Percentiles rank a stretch among this genome's conserved stretches.
These are phyloP conservation scores for Syzygium aromaticum DNA, from an alignment of 345 rosid species.

Conservation along the genomic window DNA sequence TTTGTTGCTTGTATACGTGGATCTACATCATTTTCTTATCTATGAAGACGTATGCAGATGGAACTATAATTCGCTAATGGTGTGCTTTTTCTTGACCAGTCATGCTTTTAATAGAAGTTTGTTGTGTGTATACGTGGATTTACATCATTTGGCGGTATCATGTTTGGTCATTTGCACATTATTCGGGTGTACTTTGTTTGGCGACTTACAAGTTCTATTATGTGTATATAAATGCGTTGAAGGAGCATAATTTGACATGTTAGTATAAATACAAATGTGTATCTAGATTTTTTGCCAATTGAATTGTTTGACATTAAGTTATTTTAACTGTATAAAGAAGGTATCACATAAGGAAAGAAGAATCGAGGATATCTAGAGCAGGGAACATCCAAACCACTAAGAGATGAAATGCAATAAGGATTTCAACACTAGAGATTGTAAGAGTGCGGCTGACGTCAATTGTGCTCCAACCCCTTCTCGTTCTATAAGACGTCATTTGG, in stretches of 20 bases:
- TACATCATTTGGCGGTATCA: background rate
- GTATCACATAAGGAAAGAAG: background rate
- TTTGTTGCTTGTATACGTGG: background rate
- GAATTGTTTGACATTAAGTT: background rate
- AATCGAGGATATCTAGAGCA: background rate
- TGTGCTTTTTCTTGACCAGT: background rate
- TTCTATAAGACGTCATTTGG: constrained; percentile 22
- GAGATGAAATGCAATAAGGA: background rate
- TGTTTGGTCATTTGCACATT: background rate
- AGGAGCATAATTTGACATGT: background rate
- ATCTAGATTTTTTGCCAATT: background rate
- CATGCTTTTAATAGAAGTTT: background rate
- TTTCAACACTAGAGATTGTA: background rate
- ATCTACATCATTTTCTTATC: background rate
- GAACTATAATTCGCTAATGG: background rate
- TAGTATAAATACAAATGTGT: background rate
- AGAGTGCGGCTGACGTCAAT: background rate
- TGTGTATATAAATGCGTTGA: background rate
- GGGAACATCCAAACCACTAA: background rate
- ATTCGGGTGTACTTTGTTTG: background rate
- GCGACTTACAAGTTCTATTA: background rate
- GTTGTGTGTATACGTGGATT: background rate
- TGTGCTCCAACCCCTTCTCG: background rate
- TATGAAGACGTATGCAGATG: background rate
- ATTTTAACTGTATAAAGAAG: background rate